Evolutionary conservation across 192 early-diverging fungal species (phyloP).

Genomic region (Pilobolus umbonatus): DNA sequence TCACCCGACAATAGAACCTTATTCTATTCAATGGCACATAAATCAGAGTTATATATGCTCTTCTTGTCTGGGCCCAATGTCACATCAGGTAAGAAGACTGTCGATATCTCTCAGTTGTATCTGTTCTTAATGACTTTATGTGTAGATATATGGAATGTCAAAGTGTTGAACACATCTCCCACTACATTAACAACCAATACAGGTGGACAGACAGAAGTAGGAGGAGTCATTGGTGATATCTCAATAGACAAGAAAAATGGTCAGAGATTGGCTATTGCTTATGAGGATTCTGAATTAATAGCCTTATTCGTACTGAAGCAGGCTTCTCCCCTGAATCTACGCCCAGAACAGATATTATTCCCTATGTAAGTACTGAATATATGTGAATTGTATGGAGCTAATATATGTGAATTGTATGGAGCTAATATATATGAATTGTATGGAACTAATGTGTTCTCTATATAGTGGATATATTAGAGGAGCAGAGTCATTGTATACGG

Average conservation of each 20-base stretch:
- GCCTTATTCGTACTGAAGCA: constrained; percentile 36
- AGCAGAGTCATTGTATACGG: not conserved
- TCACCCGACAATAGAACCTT: constrained; percentile 53
- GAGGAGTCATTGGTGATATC: constrained; percentile 47
- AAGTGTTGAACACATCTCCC: constrained; percentile 5
- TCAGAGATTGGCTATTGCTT: constrained; percentile 47
- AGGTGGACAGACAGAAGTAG: constrained; percentile 18
- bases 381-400: not conserved
- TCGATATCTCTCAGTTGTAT: not conserved
- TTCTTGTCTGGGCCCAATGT: constrained; percentile 9
- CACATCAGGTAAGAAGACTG: not conserved
- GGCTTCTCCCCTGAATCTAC: constrained; percentile 23
- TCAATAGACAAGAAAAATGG: constrained; percentile 45
- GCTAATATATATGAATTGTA: not conserved
- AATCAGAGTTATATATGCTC: constrained; percentile 36
- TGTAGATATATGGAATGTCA: constrained; percentile 4
- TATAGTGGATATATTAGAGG: constrained; percentile 45
- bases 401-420: not conserved
- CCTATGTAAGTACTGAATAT: constrained; percentile 30
- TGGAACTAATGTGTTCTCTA: not conserved
- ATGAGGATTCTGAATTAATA: constrained; percentile 43
- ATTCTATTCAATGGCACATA: constrained; percentile 47
- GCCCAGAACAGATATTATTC: constrained; percentile 27
- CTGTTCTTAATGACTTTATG: not conserved
- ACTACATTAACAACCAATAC: not conserved